Percentiles rank a stretch among this genome's conserved stretches.
These are phyloP conservation scores for Cercophora samala DNA, from an alignment of 495 filamentous ascomycete species.

Conservation along the genomic window DNA sequence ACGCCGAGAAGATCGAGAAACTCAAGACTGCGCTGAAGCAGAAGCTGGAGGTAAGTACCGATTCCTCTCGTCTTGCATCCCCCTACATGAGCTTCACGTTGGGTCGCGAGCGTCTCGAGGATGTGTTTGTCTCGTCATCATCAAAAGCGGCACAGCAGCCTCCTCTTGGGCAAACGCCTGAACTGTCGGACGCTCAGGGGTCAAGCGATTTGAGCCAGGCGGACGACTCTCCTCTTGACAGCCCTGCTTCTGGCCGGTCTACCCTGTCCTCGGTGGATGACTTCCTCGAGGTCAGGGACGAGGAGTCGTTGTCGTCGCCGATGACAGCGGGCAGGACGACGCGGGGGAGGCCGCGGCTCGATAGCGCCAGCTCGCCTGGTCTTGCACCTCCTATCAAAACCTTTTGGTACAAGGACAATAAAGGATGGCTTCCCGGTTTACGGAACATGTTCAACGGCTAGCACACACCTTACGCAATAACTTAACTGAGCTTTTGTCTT, in stretches of 20 bases:
- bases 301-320: neutral
- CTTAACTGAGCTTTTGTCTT: neutral
- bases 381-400: neutral
- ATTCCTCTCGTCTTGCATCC: constrained; percentile 15
- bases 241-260: neutral
- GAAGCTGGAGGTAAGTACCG: constrained; percentile 45
- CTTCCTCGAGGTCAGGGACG: neutral
- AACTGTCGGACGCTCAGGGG: neutral
- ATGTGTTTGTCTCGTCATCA: neutral
- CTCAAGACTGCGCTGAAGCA: constrained; percentile 45
- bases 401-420: neutral
- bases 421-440: neutral
- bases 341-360: neutral
- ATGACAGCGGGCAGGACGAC: neutral
- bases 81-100: constrained; percentile 15
- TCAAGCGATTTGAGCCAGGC: neutral
- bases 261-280: neutral
- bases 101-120: neutral
- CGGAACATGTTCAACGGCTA: neutral
- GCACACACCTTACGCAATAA: neutral
- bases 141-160: neutral
- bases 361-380: neutral
- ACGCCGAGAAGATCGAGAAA: constrained; percentile 51
- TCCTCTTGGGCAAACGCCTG: constrained; percentile 4
- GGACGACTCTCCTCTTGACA: neutral